Conservation (phyloP, 108 stramenopile genomes). For the Cyclotella atomus region DNA sequence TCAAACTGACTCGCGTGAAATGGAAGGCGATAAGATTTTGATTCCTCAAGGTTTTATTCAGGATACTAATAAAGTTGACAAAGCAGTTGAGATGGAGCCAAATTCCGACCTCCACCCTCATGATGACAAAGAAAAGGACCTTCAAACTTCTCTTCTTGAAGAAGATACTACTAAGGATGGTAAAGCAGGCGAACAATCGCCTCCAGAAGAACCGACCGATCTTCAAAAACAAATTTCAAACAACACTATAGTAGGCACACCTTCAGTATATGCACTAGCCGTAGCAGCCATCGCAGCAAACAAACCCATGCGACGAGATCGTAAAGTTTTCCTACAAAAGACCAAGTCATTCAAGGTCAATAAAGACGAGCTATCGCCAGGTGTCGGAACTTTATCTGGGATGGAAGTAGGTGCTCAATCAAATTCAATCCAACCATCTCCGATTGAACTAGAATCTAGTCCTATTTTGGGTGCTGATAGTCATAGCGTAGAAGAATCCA, state of each 20-base stretch:
- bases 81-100: not conserved
- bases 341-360: too few relatives aligned
- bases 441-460: not conserved
- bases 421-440: not conserved
- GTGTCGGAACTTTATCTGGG: too few relatives aligned
- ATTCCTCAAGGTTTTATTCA: not conserved
- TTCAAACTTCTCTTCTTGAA: too few relatives aligned
- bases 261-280: not conserved
- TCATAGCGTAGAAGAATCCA: constrained; percentile 30
- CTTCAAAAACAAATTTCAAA: not conserved
- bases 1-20: constrained; percentile 7
- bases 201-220: not conserved
- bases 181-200: not conserved
- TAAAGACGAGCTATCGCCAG: too few relatives aligned
- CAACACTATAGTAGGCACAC: not conserved
- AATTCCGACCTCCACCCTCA: too few relatives aligned
- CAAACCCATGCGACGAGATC: not conserved
- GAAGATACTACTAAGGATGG: too few relatives aligned
- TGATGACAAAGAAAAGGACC: too few relatives aligned
- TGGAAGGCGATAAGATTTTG: constrained; percentile 1
- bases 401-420: constrained; percentile 24
- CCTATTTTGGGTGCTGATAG: not conserved
- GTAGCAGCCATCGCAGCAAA: not conserved
- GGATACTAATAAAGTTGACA: not conserved
- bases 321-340: too few relatives aligned